These are phyloP conservation scores for Passalora sequoiae DNA, from an alignment of 2,329 filamentous ascomycete genomes.

Conservation along the genomic window DNA sequence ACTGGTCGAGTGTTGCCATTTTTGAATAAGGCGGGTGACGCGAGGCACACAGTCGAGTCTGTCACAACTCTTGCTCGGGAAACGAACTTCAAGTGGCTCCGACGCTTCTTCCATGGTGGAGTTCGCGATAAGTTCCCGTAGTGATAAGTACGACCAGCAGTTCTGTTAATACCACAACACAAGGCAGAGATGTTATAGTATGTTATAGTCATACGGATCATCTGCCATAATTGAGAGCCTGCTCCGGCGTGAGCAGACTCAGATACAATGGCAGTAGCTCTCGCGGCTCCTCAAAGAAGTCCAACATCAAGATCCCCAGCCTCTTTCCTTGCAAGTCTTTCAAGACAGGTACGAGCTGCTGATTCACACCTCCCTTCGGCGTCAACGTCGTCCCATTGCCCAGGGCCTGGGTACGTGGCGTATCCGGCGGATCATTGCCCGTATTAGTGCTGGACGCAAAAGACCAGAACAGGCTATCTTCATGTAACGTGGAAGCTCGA, in stretches of 20 bases:
- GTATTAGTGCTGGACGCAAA: constrained; percentile 45
- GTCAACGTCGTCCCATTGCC: constrained; percentile 38
- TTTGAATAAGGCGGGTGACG: too few species aligned
- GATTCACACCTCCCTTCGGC: constrained; percentile 43
- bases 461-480: constrained; percentile 44
- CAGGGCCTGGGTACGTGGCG: constrained; percentile 45
- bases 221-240: constrained; percentile 12
- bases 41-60: too few species aligned
- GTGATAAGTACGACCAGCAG: too few species aligned
- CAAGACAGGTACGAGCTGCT: constrained; percentile 39
- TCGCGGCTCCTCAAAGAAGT: constrained; percentile 46
- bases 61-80: too few species aligned
- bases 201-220: too few species aligned
- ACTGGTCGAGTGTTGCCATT: too few species aligned
- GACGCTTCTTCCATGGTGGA: too few species aligned
- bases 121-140: too few species aligned
- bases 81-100: too few species aligned
- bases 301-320: constrained; percentile 50
- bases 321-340: constrained; percentile 39
- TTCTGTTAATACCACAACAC: too few species aligned
- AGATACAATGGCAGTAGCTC: constrained; percentile 41
- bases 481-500: constrained; percentile 30
- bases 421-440: constrained; percentile 37
- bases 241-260: constrained; percentile 21
- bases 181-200: too few species aligned